Evolutionary conservation across 2,329 filamentous ascomycete species (phyloP).

Genomic region (Aspergillus sergii): DNA sequence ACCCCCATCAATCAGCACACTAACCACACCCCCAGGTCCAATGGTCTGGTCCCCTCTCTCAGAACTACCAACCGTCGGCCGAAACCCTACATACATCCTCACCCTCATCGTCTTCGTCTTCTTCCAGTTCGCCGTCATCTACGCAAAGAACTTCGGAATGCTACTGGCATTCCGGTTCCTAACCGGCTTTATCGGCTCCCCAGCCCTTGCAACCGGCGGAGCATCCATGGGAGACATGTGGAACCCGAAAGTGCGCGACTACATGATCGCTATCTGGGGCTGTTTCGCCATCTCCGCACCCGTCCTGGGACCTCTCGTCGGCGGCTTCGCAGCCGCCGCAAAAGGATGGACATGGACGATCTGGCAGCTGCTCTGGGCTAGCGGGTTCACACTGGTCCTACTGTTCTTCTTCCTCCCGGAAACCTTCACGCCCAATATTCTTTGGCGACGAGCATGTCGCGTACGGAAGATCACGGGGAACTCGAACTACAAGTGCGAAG

Average conservation of each 20-base stretch:
- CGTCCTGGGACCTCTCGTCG: constrained; percentile 64
- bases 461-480: constrained; percentile 43
- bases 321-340: constrained; percentile 60
- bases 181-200: constrained; percentile 54
- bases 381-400: constrained; percentile 58
- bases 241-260: constrained; percentile 48
- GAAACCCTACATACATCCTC: constrained; percentile 53
- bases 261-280: constrained; percentile 63
- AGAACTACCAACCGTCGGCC: constrained; percentile 54
- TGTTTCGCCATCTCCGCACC: constrained; percentile 47
- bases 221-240: constrained; percentile 50
- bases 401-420: constrained; percentile 35
- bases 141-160: constrained; percentile 56
- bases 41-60: constrained; percentile 50
- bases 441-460: constrained; percentile 20
- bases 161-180: constrained; percentile 57
- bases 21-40: constrained; percentile 36
- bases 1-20: not conserved
- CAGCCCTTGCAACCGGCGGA: constrained; percentile 49
- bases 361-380: constrained; percentile 65
- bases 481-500: constrained; percentile 42
- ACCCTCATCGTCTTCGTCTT: constrained; percentile 54
- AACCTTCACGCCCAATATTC: constrained; percentile 30
- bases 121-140: constrained; percentile 51
- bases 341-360: constrained; percentile 65